phyloP scores from a whole-genome alignment of 768 basidiomycete species.

The Agrocybe praecox region DNA sequence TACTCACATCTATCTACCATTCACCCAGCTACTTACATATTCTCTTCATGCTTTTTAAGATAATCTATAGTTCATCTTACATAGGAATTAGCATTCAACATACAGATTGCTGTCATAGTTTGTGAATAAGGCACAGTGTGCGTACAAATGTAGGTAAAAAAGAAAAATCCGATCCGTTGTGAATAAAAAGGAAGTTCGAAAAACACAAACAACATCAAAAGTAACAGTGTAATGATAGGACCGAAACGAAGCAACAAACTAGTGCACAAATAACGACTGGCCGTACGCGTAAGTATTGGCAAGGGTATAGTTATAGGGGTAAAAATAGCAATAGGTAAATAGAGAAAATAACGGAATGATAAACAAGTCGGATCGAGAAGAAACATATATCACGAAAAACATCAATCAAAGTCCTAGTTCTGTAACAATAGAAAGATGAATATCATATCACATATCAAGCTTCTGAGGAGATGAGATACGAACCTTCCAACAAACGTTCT shows the following conservation, averaged over 20 bases:
- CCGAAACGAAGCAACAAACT: constrained; percentile 16
- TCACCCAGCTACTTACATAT: background rate
- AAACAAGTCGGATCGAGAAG: constrained; percentile 15
- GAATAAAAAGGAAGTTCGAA: background rate
- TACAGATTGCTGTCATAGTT: background rate
- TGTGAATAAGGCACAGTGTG: background rate
- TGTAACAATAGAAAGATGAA: constrained; percentile 7
- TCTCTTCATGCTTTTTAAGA: background rate
- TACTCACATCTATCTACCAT: background rate
- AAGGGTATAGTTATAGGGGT: constrained; percentile 21
- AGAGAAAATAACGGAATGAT: constrained; percentile 10
- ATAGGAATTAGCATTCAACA: background rate
- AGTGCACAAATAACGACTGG: constrained; percentile 13
- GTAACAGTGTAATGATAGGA: background rate
- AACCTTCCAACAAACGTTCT: constrained; percentile 74
- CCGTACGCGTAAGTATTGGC: constrained; percentile 3
- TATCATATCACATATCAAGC: background rate
- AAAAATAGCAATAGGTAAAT: constrained; percentile 15
- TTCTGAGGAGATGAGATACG: constrained; percentile 14
- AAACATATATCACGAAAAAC: background rate
- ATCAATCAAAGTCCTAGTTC: constrained; percentile 28
- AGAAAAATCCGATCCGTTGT: background rate
- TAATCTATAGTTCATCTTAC: background rate
- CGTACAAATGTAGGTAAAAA: background rate
- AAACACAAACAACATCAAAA: background rate